Conservation (phyloP, 2,329 filamentous ascomycete species). For the Fusarium chaquense region DNA sequence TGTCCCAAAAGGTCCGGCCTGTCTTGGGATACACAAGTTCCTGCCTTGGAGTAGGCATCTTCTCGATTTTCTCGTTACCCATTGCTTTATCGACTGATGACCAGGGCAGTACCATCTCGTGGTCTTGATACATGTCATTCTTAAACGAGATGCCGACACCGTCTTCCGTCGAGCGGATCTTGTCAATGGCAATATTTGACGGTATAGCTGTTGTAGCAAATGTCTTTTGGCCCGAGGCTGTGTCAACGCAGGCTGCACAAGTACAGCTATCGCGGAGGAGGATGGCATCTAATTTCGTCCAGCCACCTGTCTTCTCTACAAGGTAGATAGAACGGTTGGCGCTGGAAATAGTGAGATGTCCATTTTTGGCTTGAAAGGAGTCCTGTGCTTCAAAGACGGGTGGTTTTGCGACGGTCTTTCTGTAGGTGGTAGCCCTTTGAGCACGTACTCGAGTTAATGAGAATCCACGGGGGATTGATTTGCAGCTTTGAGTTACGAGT, state of each 20-base stretch:
- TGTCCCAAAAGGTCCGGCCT: constrained; percentile 58
- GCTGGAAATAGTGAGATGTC: constrained; percentile 45
- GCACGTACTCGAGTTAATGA: constrained; percentile 38
- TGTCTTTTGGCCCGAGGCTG: constrained; percentile 70
- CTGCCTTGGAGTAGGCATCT: constrained; percentile 42
- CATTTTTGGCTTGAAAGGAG: constrained; percentile 16
- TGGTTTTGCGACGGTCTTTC: constrained; percentile 21
- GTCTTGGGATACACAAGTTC: constrained; percentile 50
- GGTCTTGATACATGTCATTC: constrained; percentile 55
- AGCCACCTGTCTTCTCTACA: constrained; percentile 37
- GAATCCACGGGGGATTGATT: constrained; percentile 10
- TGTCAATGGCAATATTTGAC: constrained; percentile 48
- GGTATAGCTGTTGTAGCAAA: constrained; percentile 60
- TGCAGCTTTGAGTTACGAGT: constrained; percentile 27
- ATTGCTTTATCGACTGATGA: constrained; percentile 54
- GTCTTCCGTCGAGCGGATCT: constrained; percentile 50
- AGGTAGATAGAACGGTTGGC: constrained; percentile 47
- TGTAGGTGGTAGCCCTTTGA: background rate
- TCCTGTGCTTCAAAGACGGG: constrained; percentile 28
- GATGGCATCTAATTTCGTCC: constrained; percentile 45
- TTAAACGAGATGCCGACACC: constrained; percentile 71
- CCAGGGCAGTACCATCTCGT: constrained; percentile 53
- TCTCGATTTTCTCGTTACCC: constrained; percentile 36
- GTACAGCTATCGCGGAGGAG: constrained; percentile 66
- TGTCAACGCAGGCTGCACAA: constrained; percentile 66